phyloP scores from a whole-genome alignment of 1,139 yeast species.

The Scheffersomyces titani region DNA sequence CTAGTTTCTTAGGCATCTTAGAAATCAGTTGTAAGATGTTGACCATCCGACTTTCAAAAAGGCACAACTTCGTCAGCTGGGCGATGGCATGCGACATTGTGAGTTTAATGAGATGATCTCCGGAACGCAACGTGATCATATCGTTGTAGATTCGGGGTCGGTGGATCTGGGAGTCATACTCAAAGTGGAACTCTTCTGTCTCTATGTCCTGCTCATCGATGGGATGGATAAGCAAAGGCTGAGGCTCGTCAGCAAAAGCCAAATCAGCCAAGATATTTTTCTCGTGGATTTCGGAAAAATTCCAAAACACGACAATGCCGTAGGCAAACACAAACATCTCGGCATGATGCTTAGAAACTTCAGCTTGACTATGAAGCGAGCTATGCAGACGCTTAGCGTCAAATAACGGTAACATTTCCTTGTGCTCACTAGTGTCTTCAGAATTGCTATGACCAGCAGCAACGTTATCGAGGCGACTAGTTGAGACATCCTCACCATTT shows the following conservation, averaged over 20 bases:
- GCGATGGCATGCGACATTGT: constrained; percentile 97
- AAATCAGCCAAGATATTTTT: constrained; percentile 91
- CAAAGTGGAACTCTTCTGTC: constrained; percentile 92
- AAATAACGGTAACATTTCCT: neutral
- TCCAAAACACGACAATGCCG: constrained; percentile 97
- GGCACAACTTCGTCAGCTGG: constrained; percentile 87
- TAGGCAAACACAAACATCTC: constrained; percentile 88
- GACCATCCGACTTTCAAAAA: constrained; percentile 91
- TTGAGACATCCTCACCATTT: neutral
- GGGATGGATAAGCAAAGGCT: constrained; percentile 66
- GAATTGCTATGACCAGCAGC: neutral
- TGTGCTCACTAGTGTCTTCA: neutral
- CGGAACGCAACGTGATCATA: constrained; percentile 86
- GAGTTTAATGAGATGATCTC: constrained; percentile 88
- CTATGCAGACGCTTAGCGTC: constrained; percentile 1
- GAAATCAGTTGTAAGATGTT: constrained; percentile 81
- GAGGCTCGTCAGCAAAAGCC: constrained; percentile 63
- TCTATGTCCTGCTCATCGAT: constrained; percentile 89
- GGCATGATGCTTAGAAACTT: constrained; percentile 72
- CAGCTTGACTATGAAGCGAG: constrained; percentile 26
- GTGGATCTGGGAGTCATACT: constrained; percentile 76
- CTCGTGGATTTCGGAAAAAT: constrained; percentile 88
- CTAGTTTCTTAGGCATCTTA: constrained; percentile 83
- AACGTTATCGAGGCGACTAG: neutral
- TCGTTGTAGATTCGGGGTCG: constrained; percentile 93